A percentile compares a stretch with the other conserved stretches of the same genome.
Conservation (phyloP, 345 rosid species). For the Punica granatum region DNA sequence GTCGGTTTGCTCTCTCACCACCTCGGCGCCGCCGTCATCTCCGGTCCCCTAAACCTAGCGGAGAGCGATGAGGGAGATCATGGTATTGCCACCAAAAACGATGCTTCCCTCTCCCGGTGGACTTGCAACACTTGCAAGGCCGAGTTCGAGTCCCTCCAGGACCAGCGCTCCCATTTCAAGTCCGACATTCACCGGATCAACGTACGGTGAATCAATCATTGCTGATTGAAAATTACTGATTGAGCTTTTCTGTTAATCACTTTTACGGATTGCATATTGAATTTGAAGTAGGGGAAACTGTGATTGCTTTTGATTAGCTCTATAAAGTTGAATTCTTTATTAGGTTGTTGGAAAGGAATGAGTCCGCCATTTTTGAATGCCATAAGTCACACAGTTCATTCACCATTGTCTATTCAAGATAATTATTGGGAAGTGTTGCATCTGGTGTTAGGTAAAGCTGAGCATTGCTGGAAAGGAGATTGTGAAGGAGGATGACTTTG, state of each 20-base stretch:
- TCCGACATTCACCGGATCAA: slow-evolving; percentile 87
- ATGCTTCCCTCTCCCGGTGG: slow-evolving; percentile 46
- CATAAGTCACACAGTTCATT: neutral
- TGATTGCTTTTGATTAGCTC: neutral
- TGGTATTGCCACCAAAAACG: slow-evolving; percentile 16
- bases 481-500: slow-evolving; percentile 80
- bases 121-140: slow-evolving; percentile 83
- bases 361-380: neutral
- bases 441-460: slow-evolving; percentile 50
- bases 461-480: slow-evolving; percentile 69
- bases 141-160: slow-evolving; percentile 74
- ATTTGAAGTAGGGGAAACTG: neutral
- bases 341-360: neutral
- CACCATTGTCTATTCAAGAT: too few species aligned
- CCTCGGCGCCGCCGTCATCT: slow-evolving; percentile 15
- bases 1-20: slow-evolving; percentile 13
- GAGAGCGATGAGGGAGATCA: slow-evolving; percentile 22
- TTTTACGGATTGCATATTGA: neutral
- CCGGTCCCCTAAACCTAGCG: slow-evolving; percentile 19
- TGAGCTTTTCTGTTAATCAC: neutral
- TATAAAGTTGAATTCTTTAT: neutral
- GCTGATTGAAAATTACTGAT: neutral
- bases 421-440: neutral
- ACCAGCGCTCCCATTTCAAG: slow-evolving; percentile 88
- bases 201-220: slow-evolving; percentile 24